Conservation (phyloP, 1,139 yeast genomes). For the Kodamaea alishanica region DNA sequence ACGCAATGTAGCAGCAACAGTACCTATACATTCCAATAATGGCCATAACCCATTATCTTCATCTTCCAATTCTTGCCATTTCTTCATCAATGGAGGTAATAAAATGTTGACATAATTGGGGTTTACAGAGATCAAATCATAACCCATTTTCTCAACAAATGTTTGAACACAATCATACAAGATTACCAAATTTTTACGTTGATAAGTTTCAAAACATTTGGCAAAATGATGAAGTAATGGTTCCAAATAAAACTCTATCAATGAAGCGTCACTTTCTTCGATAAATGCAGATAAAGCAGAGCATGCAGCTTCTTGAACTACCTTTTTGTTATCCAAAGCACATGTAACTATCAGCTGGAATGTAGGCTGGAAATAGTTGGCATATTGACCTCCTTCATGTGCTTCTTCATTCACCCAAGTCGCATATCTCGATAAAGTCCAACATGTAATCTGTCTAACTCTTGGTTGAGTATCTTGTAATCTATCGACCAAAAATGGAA, state of each 20-base stretch:
- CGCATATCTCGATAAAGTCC: slow-evolving; percentile 89
- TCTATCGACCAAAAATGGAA: slow-evolving; percentile 82
- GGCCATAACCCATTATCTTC: slow-evolving; percentile 88
- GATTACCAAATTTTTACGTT: slow-evolving; percentile 74
- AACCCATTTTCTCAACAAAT: slow-evolving; percentile 72
- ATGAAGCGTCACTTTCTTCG: slow-evolving; percentile 67
- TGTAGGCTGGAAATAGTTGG: slow-evolving; percentile 71
- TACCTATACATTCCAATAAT: slow-evolving; percentile 84
- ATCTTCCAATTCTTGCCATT: slow-evolving; percentile 74
- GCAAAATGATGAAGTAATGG: slow-evolving; percentile 69
- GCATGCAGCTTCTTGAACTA: slow-evolving; percentile 93
- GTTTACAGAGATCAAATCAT: slow-evolving; percentile 49
- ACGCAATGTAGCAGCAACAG: slow-evolving; percentile 84
- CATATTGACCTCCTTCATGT: slow-evolving; percentile 55
- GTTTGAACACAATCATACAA: slow-evolving; percentile 93
- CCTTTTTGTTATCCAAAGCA: slow-evolving; percentile 78
- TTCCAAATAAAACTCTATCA: slow-evolving; percentile 46
- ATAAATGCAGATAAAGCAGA: slow-evolving; percentile 80
- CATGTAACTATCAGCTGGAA: slow-evolving; percentile 71
- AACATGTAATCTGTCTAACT: slow-evolving; percentile 89
- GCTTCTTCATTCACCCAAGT: slow-evolving; percentile 76
- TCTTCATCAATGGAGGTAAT: slow-evolving; percentile 74
- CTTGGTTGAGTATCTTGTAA: slow-evolving; percentile 74
- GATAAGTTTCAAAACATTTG: slow-evolving; percentile 71
- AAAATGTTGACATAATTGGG: slow-evolving; percentile 58